These are phyloP conservation scores for Lactifluus piperatus DNA, from an alignment of 768 basidiomycete genomes.

Conservation along the genomic window DNA sequence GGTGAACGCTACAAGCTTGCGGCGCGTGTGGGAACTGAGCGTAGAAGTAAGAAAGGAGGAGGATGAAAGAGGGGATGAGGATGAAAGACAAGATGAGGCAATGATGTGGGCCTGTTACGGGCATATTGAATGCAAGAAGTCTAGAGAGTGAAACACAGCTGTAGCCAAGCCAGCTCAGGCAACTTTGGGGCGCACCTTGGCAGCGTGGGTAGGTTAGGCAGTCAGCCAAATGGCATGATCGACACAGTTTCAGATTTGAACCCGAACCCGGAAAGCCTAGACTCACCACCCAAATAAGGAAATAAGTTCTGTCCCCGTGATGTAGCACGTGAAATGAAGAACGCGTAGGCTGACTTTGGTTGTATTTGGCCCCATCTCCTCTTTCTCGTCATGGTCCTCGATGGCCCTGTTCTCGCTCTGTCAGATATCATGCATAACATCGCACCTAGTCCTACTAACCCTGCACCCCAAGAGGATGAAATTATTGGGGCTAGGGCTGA, in stretches of 20 bases:
- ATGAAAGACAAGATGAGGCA: constrained; percentile 47
- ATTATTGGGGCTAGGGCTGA: constrained; percentile 19
- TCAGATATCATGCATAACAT: constrained; percentile 48
- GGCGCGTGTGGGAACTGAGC: constrained; percentile 59
- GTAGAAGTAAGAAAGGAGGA: constrained; percentile 50
- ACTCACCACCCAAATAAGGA: background rate
- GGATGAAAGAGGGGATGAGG: constrained; percentile 49
- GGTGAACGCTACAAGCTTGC: constrained; percentile 38
- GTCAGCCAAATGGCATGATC: background rate
- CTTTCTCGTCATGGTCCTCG: constrained; percentile 26
- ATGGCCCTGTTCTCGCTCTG: constrained; percentile 37
- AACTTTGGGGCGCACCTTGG: background rate
- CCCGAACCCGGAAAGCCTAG: background rate
- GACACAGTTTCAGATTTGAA: background rate
- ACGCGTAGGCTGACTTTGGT: constrained; percentile 27
- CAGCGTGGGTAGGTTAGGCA: background rate
- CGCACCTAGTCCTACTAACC: constrained; percentile 38
- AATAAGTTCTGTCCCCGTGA: constrained; percentile 27
- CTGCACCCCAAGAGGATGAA: constrained; percentile 25
- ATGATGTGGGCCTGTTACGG: constrained; percentile 24
- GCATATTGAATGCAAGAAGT: constrained; percentile 21
- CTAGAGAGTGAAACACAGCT: background rate
- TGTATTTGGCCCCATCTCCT: constrained; percentile 21
- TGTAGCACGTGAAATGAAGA: constrained; percentile 25
- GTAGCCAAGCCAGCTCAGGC: background rate